phyloP scores from a whole-genome alignment of 164 flowering plant species.

The Saururus chinensis region DNA sequence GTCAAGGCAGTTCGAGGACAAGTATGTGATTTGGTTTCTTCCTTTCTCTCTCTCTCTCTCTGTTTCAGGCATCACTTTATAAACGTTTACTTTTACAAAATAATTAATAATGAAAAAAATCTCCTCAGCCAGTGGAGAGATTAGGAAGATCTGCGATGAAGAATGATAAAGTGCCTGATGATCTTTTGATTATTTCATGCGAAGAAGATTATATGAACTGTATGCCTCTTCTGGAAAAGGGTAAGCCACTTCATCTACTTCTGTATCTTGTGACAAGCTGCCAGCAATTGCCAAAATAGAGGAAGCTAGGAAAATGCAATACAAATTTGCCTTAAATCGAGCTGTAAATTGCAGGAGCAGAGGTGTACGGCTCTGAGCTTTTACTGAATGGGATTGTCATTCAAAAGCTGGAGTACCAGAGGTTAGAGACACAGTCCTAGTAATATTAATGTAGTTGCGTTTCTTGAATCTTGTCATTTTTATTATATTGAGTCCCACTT shows the following conservation, averaged over 20 bases:
- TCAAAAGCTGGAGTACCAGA: slow-evolving; percentile 74
- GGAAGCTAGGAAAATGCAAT: background rate
- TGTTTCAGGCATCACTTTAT: background rate
- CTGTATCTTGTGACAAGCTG: background rate
- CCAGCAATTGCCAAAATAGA: too few relatives aligned
- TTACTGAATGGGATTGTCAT: slow-evolving; percentile 81
- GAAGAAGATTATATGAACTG: slow-evolving; percentile 76
- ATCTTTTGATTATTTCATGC: slow-evolving; percentile 72
- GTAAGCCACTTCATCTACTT: slow-evolving; percentile 13
- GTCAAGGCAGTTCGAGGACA: slow-evolving; percentile 76
- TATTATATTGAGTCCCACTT: background rate
- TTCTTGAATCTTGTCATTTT: background rate
- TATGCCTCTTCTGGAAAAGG: slow-evolving; percentile 70
- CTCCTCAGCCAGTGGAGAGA: slow-evolving; percentile 57
- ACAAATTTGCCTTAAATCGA: background rate
- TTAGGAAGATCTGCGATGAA: slow-evolving; percentile 47
- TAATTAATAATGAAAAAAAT: too few relatives aligned
- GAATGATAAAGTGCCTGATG: slow-evolving; percentile 40
- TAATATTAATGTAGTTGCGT: too few relatives aligned
- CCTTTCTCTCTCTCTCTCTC: background rate
- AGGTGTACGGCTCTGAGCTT: slow-evolving; percentile 74
- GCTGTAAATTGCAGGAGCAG: slow-evolving; percentile 47
- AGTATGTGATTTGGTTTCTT: slow-evolving; percentile 25
- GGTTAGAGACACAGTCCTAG: slow-evolving; percentile 29
- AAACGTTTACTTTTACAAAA: background rate